Evolutionary conservation across 768 basidiomycete genomes (phyloP).

Genomic region (Amyloporia xantha): DNA sequence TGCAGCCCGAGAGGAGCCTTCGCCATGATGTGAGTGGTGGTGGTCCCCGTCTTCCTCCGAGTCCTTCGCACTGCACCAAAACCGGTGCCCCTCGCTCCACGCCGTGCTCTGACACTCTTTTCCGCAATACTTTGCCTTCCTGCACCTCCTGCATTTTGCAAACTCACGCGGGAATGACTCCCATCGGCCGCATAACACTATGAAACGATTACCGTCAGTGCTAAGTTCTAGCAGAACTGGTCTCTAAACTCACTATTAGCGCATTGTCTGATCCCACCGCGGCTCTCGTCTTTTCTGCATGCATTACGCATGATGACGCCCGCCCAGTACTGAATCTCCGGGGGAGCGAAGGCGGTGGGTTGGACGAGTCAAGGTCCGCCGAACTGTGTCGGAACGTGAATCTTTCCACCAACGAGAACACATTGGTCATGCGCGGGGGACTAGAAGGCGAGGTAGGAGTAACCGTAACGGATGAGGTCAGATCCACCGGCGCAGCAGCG

Average conservation of each 20-base stretch:
- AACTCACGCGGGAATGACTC: conserved; percentile 91
- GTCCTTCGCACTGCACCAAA: conserved; percentile 79
- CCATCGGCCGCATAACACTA: conserved; percentile 95
- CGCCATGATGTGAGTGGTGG: conserved; percentile 8
- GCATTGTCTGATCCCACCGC: conserved; percentile 94
- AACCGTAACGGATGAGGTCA: conserved; percentile 5
- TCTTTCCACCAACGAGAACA: conserved; percentile 92
- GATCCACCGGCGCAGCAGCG: conserved; percentile 10
- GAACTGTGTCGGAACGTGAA: conserved; percentile 94
- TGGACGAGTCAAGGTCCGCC: conserved; percentile 64
- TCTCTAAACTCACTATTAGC: conserved; percentile 73
- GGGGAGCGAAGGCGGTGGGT: conserved; percentile 61
- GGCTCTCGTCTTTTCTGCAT: conserved; percentile 90
- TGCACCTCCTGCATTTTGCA: conserved; percentile 91
- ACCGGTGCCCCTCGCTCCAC: conserved; percentile 94
- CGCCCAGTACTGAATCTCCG: conserved; percentile 98
- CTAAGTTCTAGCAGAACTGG: background rate
- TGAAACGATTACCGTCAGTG: conserved; percentile 7
- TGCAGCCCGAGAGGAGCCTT: conserved; percentile 8
- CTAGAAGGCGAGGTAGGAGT: conserved; percentile 19
- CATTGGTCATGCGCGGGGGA: conserved; percentile 63
- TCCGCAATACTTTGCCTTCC: conserved; percentile 98
- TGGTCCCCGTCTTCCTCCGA: conserved; percentile 35
- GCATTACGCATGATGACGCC: conserved; percentile 99
- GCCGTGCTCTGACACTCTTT: conserved; percentile 96